Evolutionary conservation across 768 basidiomycete genomes (phyloP), one percentile per base, ranked within the genome.

Genomic region (Rickenella mellea): DNA sequence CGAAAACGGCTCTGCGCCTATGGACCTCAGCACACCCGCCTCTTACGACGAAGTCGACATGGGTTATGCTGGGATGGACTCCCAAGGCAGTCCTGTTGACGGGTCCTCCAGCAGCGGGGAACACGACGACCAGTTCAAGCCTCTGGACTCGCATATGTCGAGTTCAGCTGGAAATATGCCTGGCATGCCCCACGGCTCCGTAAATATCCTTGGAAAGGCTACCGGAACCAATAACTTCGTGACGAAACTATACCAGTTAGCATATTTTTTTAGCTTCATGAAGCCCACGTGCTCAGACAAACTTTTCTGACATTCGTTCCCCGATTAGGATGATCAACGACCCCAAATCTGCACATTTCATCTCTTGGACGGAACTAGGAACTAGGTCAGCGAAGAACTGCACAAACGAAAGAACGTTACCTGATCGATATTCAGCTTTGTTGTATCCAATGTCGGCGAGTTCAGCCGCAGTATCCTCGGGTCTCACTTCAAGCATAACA

Each of bases 401-500:
- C 19, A 19, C 15, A 36, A 32, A 19, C 30, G 30, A n/a, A 14
- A 33, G n/a, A n/a, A n/a, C n/a, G n/a, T n/a, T n/a, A 40, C 22
- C 26, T 40, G 17, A 39, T n/a, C 27, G 38, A 12, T 25, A 3
- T 31, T 7, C 30, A 73, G 83, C 36, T 89, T 91, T 52, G 83
- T 89, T 35, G 87, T 91, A 27, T 83, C 80, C 31, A 88, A 87
- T 46, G 83, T 86, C 37, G 82, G 83, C 58, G 84, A 88, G 56
- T 90, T 91, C 58, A 87, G 84, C 51, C 69, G 84, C 46, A 84
- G 76, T 54, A 88, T 89, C 51, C 69, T 91, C 24, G 86, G 86
- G 3, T 78, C 80, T 2, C 87, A 91, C 56, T 91, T 90, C 64
- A 90, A 89, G 61, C 88, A 91, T 63, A 89, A 88, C 59, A 89